A percentile compares a stretch with the other conserved stretches of the same genome.
These are phyloP conservation scores for Suhomyces choctaworum DNA, from an alignment of 1,139 yeast species.

Conservation along the genomic window DNA sequence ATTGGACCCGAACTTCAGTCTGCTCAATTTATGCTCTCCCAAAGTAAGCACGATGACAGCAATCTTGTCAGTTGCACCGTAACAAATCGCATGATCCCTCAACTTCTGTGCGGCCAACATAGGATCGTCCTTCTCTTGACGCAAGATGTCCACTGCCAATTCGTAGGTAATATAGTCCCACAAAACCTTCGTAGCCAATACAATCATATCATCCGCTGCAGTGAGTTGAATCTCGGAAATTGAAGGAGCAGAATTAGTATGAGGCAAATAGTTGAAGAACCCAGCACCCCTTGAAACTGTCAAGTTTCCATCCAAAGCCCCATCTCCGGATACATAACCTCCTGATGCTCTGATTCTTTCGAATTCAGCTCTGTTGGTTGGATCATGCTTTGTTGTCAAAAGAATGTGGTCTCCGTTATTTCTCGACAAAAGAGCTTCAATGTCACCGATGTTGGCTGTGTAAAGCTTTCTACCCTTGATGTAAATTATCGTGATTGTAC, in stretches of 20 bases:
- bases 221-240: slow-evolving; percentile 62
- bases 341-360: slow-evolving; percentile 89
- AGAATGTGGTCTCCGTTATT: slow-evolving; percentile 77
- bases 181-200: slow-evolving; percentile 79
- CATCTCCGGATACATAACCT: slow-evolving; percentile 84
- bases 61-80: slow-evolving; percentile 83
- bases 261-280: slow-evolving; percentile 81
- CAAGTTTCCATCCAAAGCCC: slow-evolving; percentile 79
- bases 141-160: slow-evolving; percentile 85
- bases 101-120: slow-evolving; percentile 91
- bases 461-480: slow-evolving; percentile 69
- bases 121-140: slow-evolving; percentile 81
- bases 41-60: slow-evolving; percentile 81
- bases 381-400: slow-evolving; percentile 80
- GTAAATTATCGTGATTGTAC: slow-evolving; percentile 80
- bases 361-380: slow-evolving; percentile 76
- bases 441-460: slow-evolving; percentile 90
- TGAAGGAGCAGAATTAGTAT: slow-evolving; percentile 86
- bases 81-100: slow-evolving; percentile 91
- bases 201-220: slow-evolving; percentile 77
- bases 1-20: slow-evolving; percentile 31
- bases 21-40: slow-evolving; percentile 38
- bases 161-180: slow-evolving; percentile 87
- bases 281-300: slow-evolving; percentile 92
- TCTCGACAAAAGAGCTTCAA: slow-evolving; percentile 76